Evolutionary conservation across 306 rosid genomes (phyloP).

Genomic region (Trifolium fragiferum): DNA sequence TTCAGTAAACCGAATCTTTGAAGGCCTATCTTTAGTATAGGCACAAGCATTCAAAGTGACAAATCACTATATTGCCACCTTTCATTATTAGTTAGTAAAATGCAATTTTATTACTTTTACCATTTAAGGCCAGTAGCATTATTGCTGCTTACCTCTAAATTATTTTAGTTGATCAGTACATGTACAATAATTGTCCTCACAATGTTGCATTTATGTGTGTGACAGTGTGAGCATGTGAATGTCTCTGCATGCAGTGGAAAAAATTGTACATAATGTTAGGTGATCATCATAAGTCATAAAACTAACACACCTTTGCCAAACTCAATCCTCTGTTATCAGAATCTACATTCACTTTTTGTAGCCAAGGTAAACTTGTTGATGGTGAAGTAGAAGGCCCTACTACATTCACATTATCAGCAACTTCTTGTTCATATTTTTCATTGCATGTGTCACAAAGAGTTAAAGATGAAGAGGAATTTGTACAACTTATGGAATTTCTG

Average conservation of each 20-base stretch:
- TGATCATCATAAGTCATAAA: constrained; percentile 43
- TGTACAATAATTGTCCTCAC: constrained; percentile 37
- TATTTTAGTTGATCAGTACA: constrained; percentile 43
- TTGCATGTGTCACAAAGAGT: constrained; percentile 68
- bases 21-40: not conserved
- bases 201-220: constrained; percentile 40
- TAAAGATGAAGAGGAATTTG: constrained; percentile 49
- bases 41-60: constrained; percentile 2
- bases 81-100: not conserved
- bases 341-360: constrained; percentile 59
- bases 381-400: constrained; percentile 53
- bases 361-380: constrained; percentile 62
- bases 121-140: constrained; percentile 31
- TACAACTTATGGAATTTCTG: constrained; percentile 49
- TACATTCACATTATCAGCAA: constrained; percentile 63
- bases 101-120: not conserved
- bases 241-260: constrained; percentile 44
- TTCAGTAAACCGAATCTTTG: constrained; percentile 24
- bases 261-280: constrained; percentile 41
- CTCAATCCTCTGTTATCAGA: constrained; percentile 58
- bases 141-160: constrained; percentile 33
- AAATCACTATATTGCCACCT: constrained; percentile 31
- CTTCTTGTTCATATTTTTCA: constrained; percentile 82
- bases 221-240: constrained; percentile 45
- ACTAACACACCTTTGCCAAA: constrained; percentile 71